These are phyloP conservation scores for Fusarium sp. DNA, from an alignment of 2,329 filamentous ascomycete species.

Conservation along the genomic window DNA sequence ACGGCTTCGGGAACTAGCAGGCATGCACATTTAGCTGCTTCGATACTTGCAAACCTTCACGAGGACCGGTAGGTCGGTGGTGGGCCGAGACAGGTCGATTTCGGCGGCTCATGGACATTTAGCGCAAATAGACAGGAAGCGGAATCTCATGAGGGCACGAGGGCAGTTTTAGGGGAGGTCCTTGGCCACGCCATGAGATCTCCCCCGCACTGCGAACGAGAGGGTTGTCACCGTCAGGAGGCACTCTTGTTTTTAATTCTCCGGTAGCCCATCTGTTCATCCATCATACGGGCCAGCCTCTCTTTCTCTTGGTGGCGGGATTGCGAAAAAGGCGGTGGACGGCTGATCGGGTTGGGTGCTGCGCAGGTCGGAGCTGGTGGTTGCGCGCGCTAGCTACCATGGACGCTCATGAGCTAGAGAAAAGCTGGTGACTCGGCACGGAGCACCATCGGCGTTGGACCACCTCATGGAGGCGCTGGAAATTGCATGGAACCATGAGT, in stretches of 20 bases:
- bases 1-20: neutral
- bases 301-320: conserved; percentile 5
- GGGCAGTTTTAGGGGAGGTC: conserved; percentile 5
- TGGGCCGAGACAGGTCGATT: conserved; percentile 28
- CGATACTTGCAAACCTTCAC: too few species aligned
- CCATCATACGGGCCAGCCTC: neutral
- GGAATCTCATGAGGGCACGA: conserved; percentile 18
- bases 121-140: conserved; percentile 13
- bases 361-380: neutral
- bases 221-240: neutral
- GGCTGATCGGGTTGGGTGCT: conserved; percentile 2
- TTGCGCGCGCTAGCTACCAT: conserved; percentile 28
- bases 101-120: conserved; percentile 11
- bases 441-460: conserved; percentile 29
- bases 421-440: conserved; percentile 27
- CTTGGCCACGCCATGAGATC: conserved; percentile 11
- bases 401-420: conserved; percentile 20
- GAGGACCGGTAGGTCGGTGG: neutral
- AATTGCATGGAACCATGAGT: conserved; percentile 39
- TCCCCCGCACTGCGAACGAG: conserved; percentile 13
- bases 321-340: conserved; percentile 36
- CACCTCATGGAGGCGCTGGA: conserved; percentile 11
- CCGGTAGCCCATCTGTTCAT: neutral
- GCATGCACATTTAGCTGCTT: too few species aligned
- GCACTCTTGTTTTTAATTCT: neutral